These are phyloP conservation scores for Cladochytrium replicatum DNA, from an alignment of 192 early-diverging fungal species.

Conservation along the genomic window DNA sequence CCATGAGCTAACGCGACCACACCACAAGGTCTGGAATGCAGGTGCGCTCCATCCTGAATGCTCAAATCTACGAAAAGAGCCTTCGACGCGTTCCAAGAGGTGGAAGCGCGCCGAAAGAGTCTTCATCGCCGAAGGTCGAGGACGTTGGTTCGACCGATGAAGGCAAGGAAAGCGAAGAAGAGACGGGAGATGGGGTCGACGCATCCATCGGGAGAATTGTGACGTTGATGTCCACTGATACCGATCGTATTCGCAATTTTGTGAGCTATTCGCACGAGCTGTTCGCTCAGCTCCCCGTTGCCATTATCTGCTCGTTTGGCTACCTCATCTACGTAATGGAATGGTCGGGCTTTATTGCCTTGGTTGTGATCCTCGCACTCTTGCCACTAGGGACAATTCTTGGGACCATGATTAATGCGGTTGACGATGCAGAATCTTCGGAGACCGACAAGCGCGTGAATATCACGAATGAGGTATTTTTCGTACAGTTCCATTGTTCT, in stretches of 20 bases:
- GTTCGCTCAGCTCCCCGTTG: slow-evolving; percentile 11
- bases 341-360: slow-evolving; percentile 67
- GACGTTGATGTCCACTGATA: slow-evolving; percentile 34
- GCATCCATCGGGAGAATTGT: slow-evolving; percentile 34
- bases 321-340: slow-evolving; percentile 52
- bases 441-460: slow-evolving; percentile 67
- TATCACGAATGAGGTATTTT: slow-evolving; percentile 59
- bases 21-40: slow-evolving; percentile 16
- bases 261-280: slow-evolving; percentile 15
- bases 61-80: slow-evolving; percentile 36
- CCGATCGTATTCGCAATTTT: slow-evolving; percentile 28
- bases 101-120: slow-evolving; percentile 1
- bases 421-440: slow-evolving; percentile 47
- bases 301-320: neutral
- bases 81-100: slow-evolving; percentile 18
- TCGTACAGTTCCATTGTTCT: neutral
- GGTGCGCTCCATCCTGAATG: slow-evolving; percentile 28
- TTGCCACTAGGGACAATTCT: slow-evolving; percentile 20
- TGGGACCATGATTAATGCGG: slow-evolving; percentile 16
- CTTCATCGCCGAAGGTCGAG: slow-evolving; percentile 1
- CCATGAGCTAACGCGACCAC: too few species aligned
- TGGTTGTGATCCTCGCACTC: slow-evolving; percentile 49
- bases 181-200: neutral
- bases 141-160: slow-evolving; percentile 1
- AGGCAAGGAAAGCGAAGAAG: neutral